Evolutionary conservation across 768 basidiomycete genomes (phyloP), one percentile per base, ranked within the genome.

Genomic region (Leccinum disarticulatum): DNA sequence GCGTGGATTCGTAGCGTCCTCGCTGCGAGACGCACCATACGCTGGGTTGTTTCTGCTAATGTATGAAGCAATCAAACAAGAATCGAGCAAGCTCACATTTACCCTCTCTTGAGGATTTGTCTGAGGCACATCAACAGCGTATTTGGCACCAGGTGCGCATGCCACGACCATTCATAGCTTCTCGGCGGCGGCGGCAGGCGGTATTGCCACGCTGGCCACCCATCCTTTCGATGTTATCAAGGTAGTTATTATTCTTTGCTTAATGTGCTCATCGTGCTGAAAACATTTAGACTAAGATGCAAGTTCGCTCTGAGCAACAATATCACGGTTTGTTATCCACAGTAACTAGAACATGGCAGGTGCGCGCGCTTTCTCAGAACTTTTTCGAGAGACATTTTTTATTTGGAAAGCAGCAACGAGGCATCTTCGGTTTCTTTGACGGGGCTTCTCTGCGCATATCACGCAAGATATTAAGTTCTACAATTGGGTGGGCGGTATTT

Each of bases 141-240:
- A 69, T 28, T 60, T 85, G 6, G 60, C 83, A 28, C 66, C 77
- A 22, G 65, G 80, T 1, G 75, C 75, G 22, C 74, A 83, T 52
- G 78, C 85, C 14, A 75, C 83, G 4, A 66, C 77, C 6, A 76
- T 89, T 48, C 88, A 92, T 69, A 78, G 81, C 30, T 68, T 83
- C 36, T 83, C 88, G 43, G 94, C 88, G 9, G 91, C 92, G 0
- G 79, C 85, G 1, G 94, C 95, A 9, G 91, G 94, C 3, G 87
- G 86, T 2, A 79, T 95, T 55, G 93, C 93, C 1, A 96, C 94
- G 0, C 74, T 94, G 56, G 80, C 80, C 2, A 98, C 95, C 2
- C 93, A 95, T 66, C 95, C 95, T 2, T 96, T 96, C 64, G 95
- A 98, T 70, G 93, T 95, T 47, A 82, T 97, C 64, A 98, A 98